phyloP scores from a whole-genome alignment of 2,329 filamentous ascomycete species.

The Pseudogymnoascus sp. region DNA sequence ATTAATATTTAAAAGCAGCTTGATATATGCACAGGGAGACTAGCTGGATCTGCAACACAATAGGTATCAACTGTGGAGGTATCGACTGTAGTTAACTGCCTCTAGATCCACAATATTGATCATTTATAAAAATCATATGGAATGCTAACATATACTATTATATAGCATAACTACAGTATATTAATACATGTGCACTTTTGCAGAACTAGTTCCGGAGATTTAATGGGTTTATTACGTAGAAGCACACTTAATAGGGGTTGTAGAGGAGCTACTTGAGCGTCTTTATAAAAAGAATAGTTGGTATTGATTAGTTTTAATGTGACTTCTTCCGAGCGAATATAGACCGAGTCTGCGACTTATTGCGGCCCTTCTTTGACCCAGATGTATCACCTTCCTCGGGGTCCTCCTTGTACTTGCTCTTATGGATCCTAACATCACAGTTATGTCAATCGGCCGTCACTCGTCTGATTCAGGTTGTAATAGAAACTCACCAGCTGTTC shows the following conservation, averaged over 20 bases:
- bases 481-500: slow-evolving; percentile 78
- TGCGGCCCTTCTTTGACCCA: slow-evolving; percentile 54
- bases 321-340: slow-evolving; percentile 52
- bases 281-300: neutral
- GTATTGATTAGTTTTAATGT: neutral
- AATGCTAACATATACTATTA: too few relatives aligned
- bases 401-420: slow-evolving; percentile 80
- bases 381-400: slow-evolving; percentile 25
- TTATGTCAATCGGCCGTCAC: slow-evolving; percentile 15
- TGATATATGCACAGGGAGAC: too few relatives aligned
- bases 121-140: too few relatives aligned
- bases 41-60: too few relatives aligned
- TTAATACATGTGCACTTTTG: too few relatives aligned
- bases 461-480: neutral
- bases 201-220: neutral
- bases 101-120: too few relatives aligned
- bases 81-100: too few relatives aligned
- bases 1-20: too few relatives aligned
- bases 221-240: neutral
- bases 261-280: neutral
- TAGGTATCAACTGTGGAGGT: too few relatives aligned
- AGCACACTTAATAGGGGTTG: neutral
- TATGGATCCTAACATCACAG: slow-evolving; percentile 69
- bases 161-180: too few relatives aligned
- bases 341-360: slow-evolving; percentile 67